Evolutionary conservation across 1,284 basidiomycete genomes (phyloP).

Genomic region (Laetiporus sulphureus): DNA sequence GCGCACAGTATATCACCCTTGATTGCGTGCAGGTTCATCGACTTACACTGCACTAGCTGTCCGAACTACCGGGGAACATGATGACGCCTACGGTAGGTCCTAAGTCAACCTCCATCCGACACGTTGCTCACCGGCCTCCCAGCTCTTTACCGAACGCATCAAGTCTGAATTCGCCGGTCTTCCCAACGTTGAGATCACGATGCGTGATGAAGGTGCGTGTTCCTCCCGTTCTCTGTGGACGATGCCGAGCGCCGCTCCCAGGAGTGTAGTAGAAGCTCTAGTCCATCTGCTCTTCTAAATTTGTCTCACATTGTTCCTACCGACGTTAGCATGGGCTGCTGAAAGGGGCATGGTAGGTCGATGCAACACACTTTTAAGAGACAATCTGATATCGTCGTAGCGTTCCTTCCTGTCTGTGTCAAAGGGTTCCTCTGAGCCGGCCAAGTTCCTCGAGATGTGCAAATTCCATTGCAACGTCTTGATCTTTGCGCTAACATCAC

Average conservation of each 20-base stretch:
- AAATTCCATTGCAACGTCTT: too few species aligned
- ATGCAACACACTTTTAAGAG: not conserved
- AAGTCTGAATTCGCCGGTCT: constrained; percentile 63
- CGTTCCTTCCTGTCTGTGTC: constrained; percentile 85
- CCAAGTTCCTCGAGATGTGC: constrained; percentile 87
- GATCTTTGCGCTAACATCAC: too few species aligned
- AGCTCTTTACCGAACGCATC: constrained; percentile 70
- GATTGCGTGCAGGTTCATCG: not conserved
- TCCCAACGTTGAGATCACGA: constrained; percentile 63
- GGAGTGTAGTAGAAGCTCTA: too few species aligned
- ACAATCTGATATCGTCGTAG: constrained; percentile 27
- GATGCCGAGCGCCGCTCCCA: too few species aligned
- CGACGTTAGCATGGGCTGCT: constrained; percentile 60
- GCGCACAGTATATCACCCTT: constrained; percentile 42
- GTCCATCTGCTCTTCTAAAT: too few species aligned
- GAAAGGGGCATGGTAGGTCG: constrained; percentile 71
- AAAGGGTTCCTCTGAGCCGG: constrained; percentile 76
- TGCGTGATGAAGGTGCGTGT: constrained; percentile 65
- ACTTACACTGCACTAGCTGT: constrained; percentile 54
- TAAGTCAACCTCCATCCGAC: not conserved
- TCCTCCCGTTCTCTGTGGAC: not conserved
- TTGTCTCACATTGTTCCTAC: not conserved
- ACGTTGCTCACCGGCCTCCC: constrained; percentile 5
- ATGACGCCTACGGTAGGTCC: constrained; percentile 65
- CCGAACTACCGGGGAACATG: constrained; percentile 82